Base-by-base conservation (phyloP, 1,284 basidiomycete genomes). In the Cryptococcus sp. region DNA sequence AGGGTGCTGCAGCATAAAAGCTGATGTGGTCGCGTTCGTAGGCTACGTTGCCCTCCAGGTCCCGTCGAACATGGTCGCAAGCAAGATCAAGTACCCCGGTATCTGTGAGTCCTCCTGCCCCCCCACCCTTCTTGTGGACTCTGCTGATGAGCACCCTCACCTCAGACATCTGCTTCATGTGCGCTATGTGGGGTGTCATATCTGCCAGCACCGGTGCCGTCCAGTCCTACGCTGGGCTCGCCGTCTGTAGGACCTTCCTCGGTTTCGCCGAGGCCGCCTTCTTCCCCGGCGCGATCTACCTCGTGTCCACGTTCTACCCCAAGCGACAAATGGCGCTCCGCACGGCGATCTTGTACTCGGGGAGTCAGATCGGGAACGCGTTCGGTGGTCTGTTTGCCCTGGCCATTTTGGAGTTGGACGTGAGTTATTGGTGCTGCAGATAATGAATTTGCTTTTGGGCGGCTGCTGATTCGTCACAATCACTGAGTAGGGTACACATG, bases 341-440 rank as follows among this genome's bases (percentile, higher is more conserved):
- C 16, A 61, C 61, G 12, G 70, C 66, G 20, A 62, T 67, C 24
- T 65, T 77, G 4, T 78, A 72, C 64, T 65, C 64, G 24, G 74
- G 73, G 1, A 68, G 67, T 12, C 71, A 77, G 46, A 58, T 77
- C 45, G 70, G 71, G 1, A 77, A 76, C 52, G 77, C 77, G 12
- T 73, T 76, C 53, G 71, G 71, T 23, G 71, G 71, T 51, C 64
- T 76, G 1, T 67, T 77, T 53, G 72, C 72, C 8, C 59, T 70
- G 7, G 72, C 65, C 13, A 67, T 73, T 36, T 52, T 69, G 40
- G 18, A 57, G n/a, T 53, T 63, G 12, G 52, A 59, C 50, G 28
- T 33, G 28, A 33, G 28, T 33, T 4, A 4, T 33, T 33, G 28
- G 4, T 9, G 4, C 28, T 4, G 28, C 5, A 33, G 28, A 33